Percentiles rank a stretch among this genome's conserved stretches.
Evolutionary conservation across 768 basidiomycete genomes (phyloP).

Genomic region (Trametes sanguinea): DNA sequence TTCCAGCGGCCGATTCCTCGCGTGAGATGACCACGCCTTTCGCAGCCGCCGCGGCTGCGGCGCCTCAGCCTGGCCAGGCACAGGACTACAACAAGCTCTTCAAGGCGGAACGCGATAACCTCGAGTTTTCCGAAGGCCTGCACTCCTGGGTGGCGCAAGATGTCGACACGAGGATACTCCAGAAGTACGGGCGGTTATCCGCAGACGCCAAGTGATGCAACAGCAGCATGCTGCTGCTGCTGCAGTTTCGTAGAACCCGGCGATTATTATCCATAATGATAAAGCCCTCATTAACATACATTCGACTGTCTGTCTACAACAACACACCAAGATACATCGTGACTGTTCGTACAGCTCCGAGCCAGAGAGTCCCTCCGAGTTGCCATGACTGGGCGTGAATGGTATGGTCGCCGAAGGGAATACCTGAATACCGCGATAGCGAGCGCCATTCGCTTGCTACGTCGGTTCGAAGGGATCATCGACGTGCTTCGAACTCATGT

Average conservation of each 20-base stretch:
- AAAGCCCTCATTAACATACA: slow-evolving; percentile 14
- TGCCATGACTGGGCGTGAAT: slow-evolving; percentile 4
- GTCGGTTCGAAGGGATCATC: neutral
- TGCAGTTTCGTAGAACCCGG: neutral
- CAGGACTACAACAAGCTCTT: slow-evolving; percentile 91
- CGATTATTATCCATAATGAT: slow-evolving; percentile 21
- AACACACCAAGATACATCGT: slow-evolving; percentile 10
- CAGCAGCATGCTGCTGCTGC: too few relatives aligned
- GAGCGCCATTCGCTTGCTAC: neutral
- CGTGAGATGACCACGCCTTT: slow-evolving; percentile 76
- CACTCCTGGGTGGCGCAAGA: slow-evolving; percentile 84
- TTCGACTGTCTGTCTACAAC: slow-evolving; percentile 13
- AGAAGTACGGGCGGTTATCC: slow-evolving; percentile 57
- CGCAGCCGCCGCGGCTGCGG: slow-evolving; percentile 48
- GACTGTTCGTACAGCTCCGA: slow-evolving; percentile 17
- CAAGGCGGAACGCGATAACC: slow-evolving; percentile 88
- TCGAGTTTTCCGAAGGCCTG: slow-evolving; percentile 86
- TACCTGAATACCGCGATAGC: neutral
- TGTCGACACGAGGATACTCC: slow-evolving; percentile 76
- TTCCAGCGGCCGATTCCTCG: slow-evolving; percentile 74
- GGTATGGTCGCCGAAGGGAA: slow-evolving; percentile 1
- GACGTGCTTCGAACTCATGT: slow-evolving; percentile 12
- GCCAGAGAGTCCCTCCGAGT: slow-evolving; percentile 14
- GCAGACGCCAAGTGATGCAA: neutral
- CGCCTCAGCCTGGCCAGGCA: slow-evolving; percentile 52